A percentile compares a stretch with the other conserved stretches of the same genome.
phyloP scores from a whole-genome alignment of 2,329 filamentous ascomycete genomes.

The Hansfordia pulvinata region DNA sequence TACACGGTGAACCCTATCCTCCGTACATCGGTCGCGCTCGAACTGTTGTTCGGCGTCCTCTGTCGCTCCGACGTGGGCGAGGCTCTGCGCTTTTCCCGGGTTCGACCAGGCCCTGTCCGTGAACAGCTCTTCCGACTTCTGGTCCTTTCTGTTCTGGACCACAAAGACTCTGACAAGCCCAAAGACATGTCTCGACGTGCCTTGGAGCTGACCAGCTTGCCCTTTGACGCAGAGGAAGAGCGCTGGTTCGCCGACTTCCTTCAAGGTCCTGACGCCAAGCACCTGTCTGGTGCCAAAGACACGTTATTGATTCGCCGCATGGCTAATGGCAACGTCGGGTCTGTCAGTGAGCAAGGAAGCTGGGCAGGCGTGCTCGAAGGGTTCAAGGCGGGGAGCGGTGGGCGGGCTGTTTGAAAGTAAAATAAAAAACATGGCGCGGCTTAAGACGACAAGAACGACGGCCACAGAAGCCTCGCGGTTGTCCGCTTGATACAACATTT shows the following conservation, averaged over 20 bases:
- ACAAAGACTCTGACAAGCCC: slow-evolving; percentile 15
- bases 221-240: slow-evolving; percentile 59
- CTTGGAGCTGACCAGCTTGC: slow-evolving; percentile 58
- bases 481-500: slow-evolving; percentile 5
- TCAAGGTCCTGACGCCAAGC: slow-evolving; percentile 48
- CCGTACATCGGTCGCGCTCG: slow-evolving; percentile 45
- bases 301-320: slow-evolving; percentile 63
- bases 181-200: slow-evolving; percentile 37
- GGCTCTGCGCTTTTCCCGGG: slow-evolving; percentile 60
- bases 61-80: slow-evolving; percentile 54
- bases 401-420: slow-evolving; percentile 8
- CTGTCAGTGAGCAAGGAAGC: slow-evolving; percentile 28
- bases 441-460: no score
- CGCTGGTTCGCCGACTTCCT: slow-evolving; percentile 61
- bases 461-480: no score
- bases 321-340: slow-evolving; percentile 44
- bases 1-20: slow-evolving; percentile 62
- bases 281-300: slow-evolving; percentile 53
- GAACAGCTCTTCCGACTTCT: slow-evolving; percentile 54
- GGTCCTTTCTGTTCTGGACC: slow-evolving; percentile 42
- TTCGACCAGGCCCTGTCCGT: slow-evolving; percentile 46
- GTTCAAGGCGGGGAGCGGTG: slow-evolving; percentile 29
- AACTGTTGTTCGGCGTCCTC: slow-evolving; percentile 57
- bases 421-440: no score
- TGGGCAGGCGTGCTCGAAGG: slow-evolving; percentile 38